These are phyloP conservation scores for Coriolopsis trogii DNA, from an alignment of 1,284 basidiomycete species.

Conservation along the genomic window DNA sequence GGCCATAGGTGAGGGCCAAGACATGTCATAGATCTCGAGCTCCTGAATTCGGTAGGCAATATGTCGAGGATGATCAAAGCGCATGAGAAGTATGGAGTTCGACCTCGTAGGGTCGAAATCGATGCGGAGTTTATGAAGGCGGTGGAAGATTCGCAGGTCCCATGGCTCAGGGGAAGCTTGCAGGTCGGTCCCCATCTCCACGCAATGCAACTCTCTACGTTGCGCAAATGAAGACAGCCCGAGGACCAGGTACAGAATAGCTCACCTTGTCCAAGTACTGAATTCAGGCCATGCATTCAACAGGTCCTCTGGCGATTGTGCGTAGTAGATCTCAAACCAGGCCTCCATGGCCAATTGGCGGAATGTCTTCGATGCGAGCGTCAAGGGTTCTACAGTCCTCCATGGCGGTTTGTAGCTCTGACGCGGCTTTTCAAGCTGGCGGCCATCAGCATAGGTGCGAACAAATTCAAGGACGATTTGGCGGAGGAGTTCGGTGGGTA, in stretches of 20 bases:
- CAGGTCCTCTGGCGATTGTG: constrained; percentile 14
- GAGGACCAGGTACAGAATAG: not conserved
- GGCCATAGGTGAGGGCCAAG: constrained; percentile 22
- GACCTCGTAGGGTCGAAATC: constrained; percentile 21
- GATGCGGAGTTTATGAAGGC: constrained; percentile 21
- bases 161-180: constrained; percentile 15
- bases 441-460: not conserved
- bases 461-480: constrained; percentile 12
- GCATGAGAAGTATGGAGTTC: constrained; percentile 20
- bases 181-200: constrained; percentile 16
- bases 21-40: constrained; percentile 23
- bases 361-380: constrained; percentile 11
- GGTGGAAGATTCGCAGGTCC: constrained; percentile 18
- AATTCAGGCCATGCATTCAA: constrained; percentile 19
- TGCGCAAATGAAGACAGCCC: not conserved
- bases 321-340: constrained; percentile 25
- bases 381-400: constrained; percentile 15
- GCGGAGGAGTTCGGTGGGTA: constrained; percentile 18
- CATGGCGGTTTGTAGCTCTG: constrained; percentile 20
- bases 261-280: constrained; percentile 14
- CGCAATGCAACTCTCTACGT: constrained; percentile 20
- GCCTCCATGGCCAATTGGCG: constrained; percentile 20
- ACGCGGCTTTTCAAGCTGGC: not conserved
- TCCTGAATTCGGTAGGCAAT: constrained; percentile 20
- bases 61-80: constrained; percentile 17